Conservation (phyloP, 306 rosid species). For the Phaseolus lunatus region DNA sequence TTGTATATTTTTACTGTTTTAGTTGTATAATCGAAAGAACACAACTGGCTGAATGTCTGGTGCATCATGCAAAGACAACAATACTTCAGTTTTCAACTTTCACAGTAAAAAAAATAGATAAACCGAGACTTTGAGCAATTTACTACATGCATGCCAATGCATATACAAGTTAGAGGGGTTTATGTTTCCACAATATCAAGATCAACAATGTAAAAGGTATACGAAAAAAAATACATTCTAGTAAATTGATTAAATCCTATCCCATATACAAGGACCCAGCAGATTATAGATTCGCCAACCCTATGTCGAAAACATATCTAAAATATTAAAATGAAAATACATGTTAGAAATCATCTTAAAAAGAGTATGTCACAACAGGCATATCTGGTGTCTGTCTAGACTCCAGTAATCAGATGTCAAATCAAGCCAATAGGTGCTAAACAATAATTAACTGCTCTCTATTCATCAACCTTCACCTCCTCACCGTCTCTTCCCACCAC, state of each 20-base stretch:
- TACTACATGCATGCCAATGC: neutral
- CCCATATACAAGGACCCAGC: neutral
- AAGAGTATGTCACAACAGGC: neutral
- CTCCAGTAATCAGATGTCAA: slow-evolving; percentile 26
- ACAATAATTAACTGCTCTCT: slow-evolving; percentile 28
- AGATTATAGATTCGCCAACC: neutral
- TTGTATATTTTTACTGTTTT: slow-evolving; percentile 74
- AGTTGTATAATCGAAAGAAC: slow-evolving; percentile 76
- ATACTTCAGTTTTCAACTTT: slow-evolving; percentile 38
- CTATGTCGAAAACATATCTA: neutral
- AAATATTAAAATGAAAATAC: slow-evolving; percentile 26
- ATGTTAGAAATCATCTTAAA: slow-evolving; percentile 6
- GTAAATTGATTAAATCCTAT: slow-evolving; percentile 23
- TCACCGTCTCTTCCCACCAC: neutral
- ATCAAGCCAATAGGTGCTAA: slow-evolving; percentile 15
- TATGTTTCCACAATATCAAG: slow-evolving; percentile 23
- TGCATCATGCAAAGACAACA: slow-evolving; percentile 42
- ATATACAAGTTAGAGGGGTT: neutral
- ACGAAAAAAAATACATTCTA: slow-evolving; percentile 15
- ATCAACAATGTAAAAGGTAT: slow-evolving; percentile 18
- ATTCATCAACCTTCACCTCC: slow-evolving; percentile 33
- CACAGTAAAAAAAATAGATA: slow-evolving; percentile 12
- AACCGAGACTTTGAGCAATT: slow-evolving; percentile 12
- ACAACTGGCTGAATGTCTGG: slow-evolving; percentile 98
- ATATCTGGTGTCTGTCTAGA: slow-evolving; percentile 26